Conservation (phyloP, 202 grass and related monocot genomes). For the Panicum hallii region DNA sequence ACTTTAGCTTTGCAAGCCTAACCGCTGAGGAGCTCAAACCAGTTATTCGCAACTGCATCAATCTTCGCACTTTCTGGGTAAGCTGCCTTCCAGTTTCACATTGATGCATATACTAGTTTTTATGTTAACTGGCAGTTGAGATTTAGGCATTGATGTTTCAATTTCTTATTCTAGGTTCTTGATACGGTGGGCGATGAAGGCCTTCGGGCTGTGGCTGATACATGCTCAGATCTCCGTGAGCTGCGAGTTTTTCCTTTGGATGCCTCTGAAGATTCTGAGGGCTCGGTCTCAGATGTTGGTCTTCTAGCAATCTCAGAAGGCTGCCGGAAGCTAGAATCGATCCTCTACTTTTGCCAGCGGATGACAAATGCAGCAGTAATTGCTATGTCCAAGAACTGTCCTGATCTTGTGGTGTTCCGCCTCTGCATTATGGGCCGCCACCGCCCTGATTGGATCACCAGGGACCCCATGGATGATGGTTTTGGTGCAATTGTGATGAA, state of each 20-base stretch:
- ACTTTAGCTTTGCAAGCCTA: constrained; percentile 77
- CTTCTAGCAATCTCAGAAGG: constrained; percentile 77
- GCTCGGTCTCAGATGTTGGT: constrained; percentile 78
- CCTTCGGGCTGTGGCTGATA: constrained; percentile 72
- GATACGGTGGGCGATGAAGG: constrained; percentile 90
- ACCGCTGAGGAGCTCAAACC: constrained; percentile 67
- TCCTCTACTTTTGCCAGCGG: constrained; percentile 89
- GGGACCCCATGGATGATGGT: constrained; percentile 80
- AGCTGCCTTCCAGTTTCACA: background rate
- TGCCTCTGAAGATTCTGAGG: constrained; percentile 66
- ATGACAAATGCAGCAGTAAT: constrained; percentile 94
- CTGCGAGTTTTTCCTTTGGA: constrained; percentile 87
- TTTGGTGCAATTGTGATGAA: constrained; percentile 89
- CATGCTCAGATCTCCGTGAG: constrained; percentile 76
- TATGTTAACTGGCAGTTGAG: constrained; percentile 17
- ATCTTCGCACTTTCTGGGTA: constrained; percentile 83
- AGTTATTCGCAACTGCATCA: constrained; percentile 61
- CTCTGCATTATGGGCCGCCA: constrained; percentile 88
- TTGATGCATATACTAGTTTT: background rate
- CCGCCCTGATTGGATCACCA: constrained; percentile 65
- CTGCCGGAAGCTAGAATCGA: constrained; percentile 81
- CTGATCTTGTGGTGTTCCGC: constrained; percentile 79
- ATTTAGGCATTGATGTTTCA: constrained; percentile 26
- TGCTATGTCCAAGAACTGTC: constrained; percentile 79
- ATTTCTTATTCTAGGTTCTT: constrained; percentile 66